Conservation (phyloP, 2,329 filamentous ascomycete species). For the Trichoderma koningii region DNA sequence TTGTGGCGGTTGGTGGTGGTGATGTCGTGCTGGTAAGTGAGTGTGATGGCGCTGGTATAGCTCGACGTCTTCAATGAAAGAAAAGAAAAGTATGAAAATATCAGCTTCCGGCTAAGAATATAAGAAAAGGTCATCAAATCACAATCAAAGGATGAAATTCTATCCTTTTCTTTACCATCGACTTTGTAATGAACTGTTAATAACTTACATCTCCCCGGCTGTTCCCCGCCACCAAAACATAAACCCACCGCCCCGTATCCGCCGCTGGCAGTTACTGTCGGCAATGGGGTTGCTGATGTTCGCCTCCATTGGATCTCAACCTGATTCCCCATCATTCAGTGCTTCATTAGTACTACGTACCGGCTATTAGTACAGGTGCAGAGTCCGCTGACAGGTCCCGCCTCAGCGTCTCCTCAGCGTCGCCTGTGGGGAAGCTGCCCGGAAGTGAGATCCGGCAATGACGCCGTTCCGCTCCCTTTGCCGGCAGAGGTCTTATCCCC, state of each 20-base stretch:
- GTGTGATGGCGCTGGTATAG: no score
- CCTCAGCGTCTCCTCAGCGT: no score
- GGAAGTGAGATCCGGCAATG: slow-evolving; percentile 12
- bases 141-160: no score
- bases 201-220: slow-evolving; percentile 8
- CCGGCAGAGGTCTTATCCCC: slow-evolving; percentile 18
- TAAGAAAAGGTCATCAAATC: not conserved
- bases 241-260: slow-evolving; percentile 13
- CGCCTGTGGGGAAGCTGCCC: not conserved
- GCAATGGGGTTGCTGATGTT: slow-evolving; percentile 23
- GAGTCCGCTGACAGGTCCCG: no score
- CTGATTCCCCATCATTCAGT: not conserved
- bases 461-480: not conserved
- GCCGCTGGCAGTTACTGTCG: slow-evolving; percentile 26
- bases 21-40: not conserved
- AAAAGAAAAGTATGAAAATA: no score
- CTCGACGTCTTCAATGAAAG: no score
- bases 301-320: not conserved
- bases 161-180: not conserved
- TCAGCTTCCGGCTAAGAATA: not conserved
- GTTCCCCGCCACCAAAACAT: not conserved
- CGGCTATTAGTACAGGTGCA: not conserved
- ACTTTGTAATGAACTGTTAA: not conserved
- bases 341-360: not conserved
- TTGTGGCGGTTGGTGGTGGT: not conserved